Conservation (phyloP, 75 land plant species). For the Azolla pinnata region DNA sequence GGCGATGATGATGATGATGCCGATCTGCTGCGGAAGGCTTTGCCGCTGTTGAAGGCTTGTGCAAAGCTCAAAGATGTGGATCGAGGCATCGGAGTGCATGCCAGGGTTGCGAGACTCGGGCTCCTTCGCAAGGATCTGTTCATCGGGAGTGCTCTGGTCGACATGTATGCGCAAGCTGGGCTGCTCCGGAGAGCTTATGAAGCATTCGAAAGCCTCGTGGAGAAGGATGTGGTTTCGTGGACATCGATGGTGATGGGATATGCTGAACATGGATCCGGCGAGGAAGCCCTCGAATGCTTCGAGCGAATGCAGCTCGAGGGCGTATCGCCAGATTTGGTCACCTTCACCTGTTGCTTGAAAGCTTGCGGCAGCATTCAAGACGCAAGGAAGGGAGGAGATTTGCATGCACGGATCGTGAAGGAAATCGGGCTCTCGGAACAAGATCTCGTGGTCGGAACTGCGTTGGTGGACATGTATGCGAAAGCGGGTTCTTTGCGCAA, state of each 20-base stretch:
- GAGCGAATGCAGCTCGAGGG: conserved; percentile 32
- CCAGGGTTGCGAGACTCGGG: background rate
- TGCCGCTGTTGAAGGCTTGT: background rate
- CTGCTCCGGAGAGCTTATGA: background rate
- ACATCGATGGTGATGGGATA: background rate
- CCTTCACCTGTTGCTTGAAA: conserved; percentile 35
- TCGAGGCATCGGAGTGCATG: conserved; percentile 2
- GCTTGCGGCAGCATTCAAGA: conserved; percentile 18
- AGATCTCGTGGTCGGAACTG: conserved; percentile 8
- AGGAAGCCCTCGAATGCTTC: background rate
- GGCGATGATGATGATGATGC: background rate
- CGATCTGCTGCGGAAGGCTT: background rate
- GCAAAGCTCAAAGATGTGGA: conserved; percentile 3
- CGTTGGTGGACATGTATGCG: conserved; percentile 38
- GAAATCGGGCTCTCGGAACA: conserved; percentile 15
- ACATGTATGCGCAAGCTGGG: conserved; percentile 14
- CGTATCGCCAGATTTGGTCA: conserved; percentile 19
- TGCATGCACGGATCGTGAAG: conserved; percentile 14
- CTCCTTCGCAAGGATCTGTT: background rate
- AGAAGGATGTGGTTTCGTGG: conserved; percentile 8
- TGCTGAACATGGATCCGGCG: background rate
- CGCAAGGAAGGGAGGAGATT: conserved; percentile 15
- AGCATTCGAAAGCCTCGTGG: conserved; percentile 7
- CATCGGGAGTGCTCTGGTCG: conserved; percentile 8
- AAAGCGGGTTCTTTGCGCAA: conserved; percentile 19